Conservation (phyloP, 2,329 filamentous ascomycete species). For the Pyricularia grisea region DNA sequence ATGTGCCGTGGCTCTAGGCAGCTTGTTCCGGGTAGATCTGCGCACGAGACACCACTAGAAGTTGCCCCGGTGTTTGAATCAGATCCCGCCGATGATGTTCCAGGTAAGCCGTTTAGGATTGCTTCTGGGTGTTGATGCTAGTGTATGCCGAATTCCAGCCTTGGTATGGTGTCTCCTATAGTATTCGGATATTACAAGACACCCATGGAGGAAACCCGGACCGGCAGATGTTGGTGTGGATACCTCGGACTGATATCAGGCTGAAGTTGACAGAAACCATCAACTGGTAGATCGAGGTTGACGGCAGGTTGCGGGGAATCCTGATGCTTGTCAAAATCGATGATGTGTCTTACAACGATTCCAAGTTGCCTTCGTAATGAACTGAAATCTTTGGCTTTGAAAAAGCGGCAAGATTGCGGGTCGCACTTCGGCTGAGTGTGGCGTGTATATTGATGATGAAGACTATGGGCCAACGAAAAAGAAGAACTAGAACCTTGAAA, state of each 20-base stretch:
- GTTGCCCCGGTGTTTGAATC: background rate
- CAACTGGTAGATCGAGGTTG: background rate
- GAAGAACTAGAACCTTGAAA: background rate
- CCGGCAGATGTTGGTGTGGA: background rate
- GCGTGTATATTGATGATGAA: background rate
- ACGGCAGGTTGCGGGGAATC: background rate
- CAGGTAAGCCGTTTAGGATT: background rate
- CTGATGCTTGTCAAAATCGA: background rate
- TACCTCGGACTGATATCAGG: constrained; percentile 1
- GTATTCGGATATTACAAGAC: background rate
- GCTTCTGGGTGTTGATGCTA: background rate
- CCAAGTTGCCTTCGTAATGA: background rate
- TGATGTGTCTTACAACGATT: background rate
- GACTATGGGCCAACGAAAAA: background rate
- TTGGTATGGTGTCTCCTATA: background rate
- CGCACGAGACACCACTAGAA: background rate
- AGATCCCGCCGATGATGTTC: background rate
- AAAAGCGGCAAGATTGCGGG: background rate
- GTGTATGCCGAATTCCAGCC: background rate
- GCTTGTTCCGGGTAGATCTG: background rate
- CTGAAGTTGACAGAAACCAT: background rate
- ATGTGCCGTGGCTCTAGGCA: background rate
- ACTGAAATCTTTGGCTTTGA: background rate
- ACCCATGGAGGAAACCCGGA: background rate
- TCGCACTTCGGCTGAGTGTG: background rate